Conservation (phyloP, 306 rosid genomes). For the Macrotyloma uniflorum region DNA sequence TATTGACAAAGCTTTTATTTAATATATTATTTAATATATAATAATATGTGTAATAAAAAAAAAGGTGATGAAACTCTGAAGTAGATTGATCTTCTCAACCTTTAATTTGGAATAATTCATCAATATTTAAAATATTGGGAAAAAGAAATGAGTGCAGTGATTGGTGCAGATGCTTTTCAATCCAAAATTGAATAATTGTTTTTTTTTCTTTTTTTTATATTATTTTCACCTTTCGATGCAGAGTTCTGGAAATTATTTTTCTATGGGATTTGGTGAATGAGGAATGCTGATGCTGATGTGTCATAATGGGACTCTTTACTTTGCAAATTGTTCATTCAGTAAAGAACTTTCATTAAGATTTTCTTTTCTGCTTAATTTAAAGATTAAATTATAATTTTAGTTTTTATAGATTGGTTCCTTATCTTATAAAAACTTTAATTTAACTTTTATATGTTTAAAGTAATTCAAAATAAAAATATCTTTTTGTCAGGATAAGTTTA, state of each 20-base stretch:
- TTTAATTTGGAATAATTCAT: not conserved
- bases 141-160: not conserved
- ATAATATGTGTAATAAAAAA: not conserved
- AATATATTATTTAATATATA: not conserved
- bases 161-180: constrained; percentile 16
- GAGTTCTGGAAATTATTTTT: not conserved
- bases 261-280: no score
- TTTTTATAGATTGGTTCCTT: no score
- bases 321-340: no score
- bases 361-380: no score
- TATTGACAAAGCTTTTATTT: not conserved
- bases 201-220: not conserved
- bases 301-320: no score
- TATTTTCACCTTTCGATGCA: not conserved
- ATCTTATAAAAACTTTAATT: no score
- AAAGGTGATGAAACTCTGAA: not conserved
- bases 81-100: not conserved
- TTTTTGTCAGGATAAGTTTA: no score
- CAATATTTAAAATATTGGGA: not conserved
- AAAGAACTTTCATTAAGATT: no score
- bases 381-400: no score
- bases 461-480: no score
- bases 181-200: not conserved
- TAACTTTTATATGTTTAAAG: no score
- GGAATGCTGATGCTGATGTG: no score